phyloP scores from a whole-genome alignment of 176 grass and related monocot species.

The Elaeis guineensis region DNA sequence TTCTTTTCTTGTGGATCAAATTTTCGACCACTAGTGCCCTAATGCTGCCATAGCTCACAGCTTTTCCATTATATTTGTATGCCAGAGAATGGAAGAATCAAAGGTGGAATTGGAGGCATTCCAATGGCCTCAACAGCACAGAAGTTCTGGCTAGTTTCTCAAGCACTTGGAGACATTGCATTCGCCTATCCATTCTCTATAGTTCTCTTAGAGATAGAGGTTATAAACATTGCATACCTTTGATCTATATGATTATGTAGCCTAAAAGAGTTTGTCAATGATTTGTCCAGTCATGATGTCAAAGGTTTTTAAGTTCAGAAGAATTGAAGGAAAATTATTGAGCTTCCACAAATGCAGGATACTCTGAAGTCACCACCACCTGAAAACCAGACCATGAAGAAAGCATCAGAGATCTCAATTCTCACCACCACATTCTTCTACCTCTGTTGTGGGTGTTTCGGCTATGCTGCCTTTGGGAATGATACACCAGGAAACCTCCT shows the following conservation, averaged over 20 bases:
- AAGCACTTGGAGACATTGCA: conserved; percentile 53
- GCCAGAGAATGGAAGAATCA: conserved; percentile 56
- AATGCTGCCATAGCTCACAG: too few relatives aligned
- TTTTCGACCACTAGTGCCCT: too few relatives aligned
- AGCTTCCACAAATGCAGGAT: conserved; percentile 25
- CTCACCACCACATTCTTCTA: conserved; percentile 78
- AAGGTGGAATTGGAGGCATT: conserved; percentile 49
- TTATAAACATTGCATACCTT: not conserved
- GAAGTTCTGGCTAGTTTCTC: conserved; percentile 59
- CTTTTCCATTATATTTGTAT: not conserved
- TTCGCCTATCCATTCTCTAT: conserved; percentile 59
- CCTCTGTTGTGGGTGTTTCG: conserved; percentile 81
- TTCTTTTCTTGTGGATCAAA: too few relatives aligned
- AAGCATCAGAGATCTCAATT: conserved; percentile 46
- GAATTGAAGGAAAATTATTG: too few relatives aligned
- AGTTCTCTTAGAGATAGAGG: conserved; percentile 68
- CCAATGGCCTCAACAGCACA: conserved; percentile 18
- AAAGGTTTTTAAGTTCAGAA: too few relatives aligned
- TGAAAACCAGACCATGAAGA: conserved; percentile 86
- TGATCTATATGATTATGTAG: not conserved
- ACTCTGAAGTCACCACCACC: conserved; percentile 59
- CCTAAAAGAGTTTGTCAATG: too few relatives aligned
- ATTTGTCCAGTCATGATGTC: too few relatives aligned
- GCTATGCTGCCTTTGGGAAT: conserved; percentile 67
- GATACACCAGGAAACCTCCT: conserved; percentile 71